Evolutionary conservation across 257 asterid genomes (phyloP), one percentile per base, ranked within the genome.

Genomic region (Avicennia marina): DNA sequence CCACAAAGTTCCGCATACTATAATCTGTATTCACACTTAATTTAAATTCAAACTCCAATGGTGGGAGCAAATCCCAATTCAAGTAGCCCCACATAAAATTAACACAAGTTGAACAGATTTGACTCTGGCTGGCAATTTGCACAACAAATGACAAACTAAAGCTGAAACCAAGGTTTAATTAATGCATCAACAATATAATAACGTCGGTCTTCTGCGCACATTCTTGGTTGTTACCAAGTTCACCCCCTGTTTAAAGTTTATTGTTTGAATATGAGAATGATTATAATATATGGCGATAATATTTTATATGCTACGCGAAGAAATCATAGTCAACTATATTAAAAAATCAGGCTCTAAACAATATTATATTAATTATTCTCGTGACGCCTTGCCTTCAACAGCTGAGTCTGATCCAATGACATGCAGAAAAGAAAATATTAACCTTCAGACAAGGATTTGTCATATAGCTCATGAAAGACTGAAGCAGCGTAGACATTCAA

Each of bases 121-220:
- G 86, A 78, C 81, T 49, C 38, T 51, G 70, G 76, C 79, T 76
- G 50, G 80, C 83, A 51, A 46, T 44, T 62, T 52, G 78, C 75
- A 73, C 60, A 53, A 62, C 62, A 53, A 68, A 63, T 60, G 38
- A 59, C 40, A 74, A 53, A 46, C 62, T 34, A 71, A 62, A 22
- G 34, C 56, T 33, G 53, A 76, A 68, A 69, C 56, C 82, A 62
- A 72, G 17, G 71, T 29, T 21, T 61, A 68, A 60, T 64, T 61
- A 72, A 65, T 63, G 73, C 73, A 46, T 53, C 68, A 65, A 32
- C 10, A 55, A 26, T 68, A 20, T 34, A 41, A 43, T 55, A 60
- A 46, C 47, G 19, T 38, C 41, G 20, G 38, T 45, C 33, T 18
- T 47, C 18, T 67, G 21, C 66, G 64, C 27, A 53, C 21, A 64